Base-by-base conservation (phyloP, 2,329 filamentous ascomycete species). In the Monosporascus cannonballus region DNA sequence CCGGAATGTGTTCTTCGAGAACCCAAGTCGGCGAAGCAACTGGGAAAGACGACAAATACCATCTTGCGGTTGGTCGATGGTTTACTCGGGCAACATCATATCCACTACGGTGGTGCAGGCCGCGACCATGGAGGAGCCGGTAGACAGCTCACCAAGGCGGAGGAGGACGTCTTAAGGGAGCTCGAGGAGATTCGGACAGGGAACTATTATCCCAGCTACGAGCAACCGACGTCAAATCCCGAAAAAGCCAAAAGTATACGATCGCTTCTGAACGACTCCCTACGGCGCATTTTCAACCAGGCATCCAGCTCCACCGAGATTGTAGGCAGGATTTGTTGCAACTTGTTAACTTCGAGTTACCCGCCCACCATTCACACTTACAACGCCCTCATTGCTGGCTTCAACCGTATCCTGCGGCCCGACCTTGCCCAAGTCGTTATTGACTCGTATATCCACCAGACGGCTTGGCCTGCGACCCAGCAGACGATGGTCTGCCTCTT, bases 311-410 rank as follows among this genome's bases (percentile, higher is more conserved):
- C 60, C 27, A 64, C 63, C 36, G 65, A 67, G 30, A 61, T 57
- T 18, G 66, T 75, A 34, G 67, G 64, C n/a, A 76, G 74, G 60
- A 72, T 84, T 50, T 83, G 79, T 67, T 85, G 85, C 68, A 90
- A 89, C 62, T 71, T 94, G 3, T 75, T 90, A 17, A 71, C 82
- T 3, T 83, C 81, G 2, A 67, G 76, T 2, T 73, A 80, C 18
- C 79, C 83, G 0, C 86, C 88, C 0, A 81, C 81, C 56, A 77
- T 88, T 37, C 76, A 83, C 57, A 90, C 85, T 3, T 90, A 85
- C 71, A 91, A 91, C 63, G 77, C 78, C 14, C 75, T 94, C 25
- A 77, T 93, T 3, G 67, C 80, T n/a, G 80, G 81, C n/a, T 83
- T 93, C 49, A 76, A 79, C 50, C 72, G 74, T 34, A 64, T 77